These are phyloP conservation scores for Cladosporium sp. DNA, from an alignment of 2,329 filamentous ascomycete genomes.

Conservation along the genomic window DNA sequence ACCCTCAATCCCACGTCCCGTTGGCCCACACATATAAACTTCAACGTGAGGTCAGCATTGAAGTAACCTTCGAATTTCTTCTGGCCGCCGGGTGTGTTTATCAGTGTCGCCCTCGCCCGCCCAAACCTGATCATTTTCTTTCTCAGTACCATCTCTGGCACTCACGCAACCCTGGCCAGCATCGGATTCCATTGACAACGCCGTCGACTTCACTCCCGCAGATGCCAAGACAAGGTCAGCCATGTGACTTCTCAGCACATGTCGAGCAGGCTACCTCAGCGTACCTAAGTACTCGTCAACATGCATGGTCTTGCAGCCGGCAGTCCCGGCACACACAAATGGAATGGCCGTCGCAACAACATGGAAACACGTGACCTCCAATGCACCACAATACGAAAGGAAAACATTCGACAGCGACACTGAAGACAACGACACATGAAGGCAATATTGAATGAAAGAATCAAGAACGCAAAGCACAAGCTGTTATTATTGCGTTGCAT, in stretches of 20 bases:
- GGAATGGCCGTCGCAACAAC: too few species aligned
- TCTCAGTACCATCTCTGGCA: background rate
- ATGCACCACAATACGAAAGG: too few species aligned
- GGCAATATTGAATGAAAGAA: background rate
- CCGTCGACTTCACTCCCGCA: background rate
- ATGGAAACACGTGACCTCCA: background rate
- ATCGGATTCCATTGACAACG: background rate
- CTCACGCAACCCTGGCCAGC: too few species aligned
- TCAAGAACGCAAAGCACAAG: background rate
- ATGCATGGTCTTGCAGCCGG: background rate
- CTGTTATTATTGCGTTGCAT: background rate
- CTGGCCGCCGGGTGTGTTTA: background rate
- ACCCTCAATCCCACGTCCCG: background rate
- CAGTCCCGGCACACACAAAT: too few species aligned
- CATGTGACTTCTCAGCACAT: background rate
- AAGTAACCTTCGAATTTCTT: background rate
- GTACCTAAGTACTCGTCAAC: too few species aligned
- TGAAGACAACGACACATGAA: background rate
- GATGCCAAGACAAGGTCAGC: background rate
- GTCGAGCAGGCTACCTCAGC: background rate
- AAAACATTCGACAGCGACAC: too few species aligned
- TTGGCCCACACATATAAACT: background rate
- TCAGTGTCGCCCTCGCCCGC: background rate
- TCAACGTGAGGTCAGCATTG: background rate
- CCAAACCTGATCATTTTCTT: background rate